phyloP scores from a whole-genome alignment of 169 alveolate genomes.

The Ichthyophthirius multifiliis region DNA sequence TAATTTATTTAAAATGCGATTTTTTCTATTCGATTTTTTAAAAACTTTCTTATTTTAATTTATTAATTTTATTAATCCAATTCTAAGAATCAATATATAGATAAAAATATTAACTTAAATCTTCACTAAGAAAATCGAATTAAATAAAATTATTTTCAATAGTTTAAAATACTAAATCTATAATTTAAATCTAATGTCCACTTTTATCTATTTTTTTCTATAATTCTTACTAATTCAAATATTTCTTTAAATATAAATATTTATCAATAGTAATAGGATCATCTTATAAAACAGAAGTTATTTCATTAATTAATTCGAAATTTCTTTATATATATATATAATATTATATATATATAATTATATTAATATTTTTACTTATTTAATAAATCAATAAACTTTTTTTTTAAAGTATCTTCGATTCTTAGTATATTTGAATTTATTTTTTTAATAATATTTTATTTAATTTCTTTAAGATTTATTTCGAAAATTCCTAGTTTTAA shows the following conservation, averaged over 20 bases:
- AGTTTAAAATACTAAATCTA: not conserved
- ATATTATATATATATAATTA: not conserved
- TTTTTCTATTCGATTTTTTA: not conserved
- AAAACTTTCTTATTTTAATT: not conserved
- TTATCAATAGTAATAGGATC: not conserved
- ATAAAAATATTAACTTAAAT: not conserved
- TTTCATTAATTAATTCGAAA: not conserved
- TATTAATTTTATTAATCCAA: not conserved
- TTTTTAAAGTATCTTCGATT: not conserved
- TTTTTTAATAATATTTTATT: not conserved
- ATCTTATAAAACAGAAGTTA: not conserved
- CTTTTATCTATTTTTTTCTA: not conserved
- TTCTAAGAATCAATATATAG: not conserved
- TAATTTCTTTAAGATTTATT: not conserved
- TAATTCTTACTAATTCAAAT: not conserved
- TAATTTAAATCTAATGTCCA: not conserved
- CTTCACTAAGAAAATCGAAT: not conserved
- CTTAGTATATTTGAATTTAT: not conserved
- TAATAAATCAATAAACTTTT: not conserved
- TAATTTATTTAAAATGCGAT: not conserved
- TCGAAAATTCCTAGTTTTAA: not conserved
- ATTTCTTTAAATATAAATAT: not conserved
- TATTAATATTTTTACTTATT: not conserved
- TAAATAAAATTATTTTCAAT: not conserved
- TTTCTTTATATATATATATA: not conserved